These are phyloP conservation scores for Pseudonitzschia pungens DNA, from an alignment of 108 stramenopile species.

Conservation along the genomic window DNA sequence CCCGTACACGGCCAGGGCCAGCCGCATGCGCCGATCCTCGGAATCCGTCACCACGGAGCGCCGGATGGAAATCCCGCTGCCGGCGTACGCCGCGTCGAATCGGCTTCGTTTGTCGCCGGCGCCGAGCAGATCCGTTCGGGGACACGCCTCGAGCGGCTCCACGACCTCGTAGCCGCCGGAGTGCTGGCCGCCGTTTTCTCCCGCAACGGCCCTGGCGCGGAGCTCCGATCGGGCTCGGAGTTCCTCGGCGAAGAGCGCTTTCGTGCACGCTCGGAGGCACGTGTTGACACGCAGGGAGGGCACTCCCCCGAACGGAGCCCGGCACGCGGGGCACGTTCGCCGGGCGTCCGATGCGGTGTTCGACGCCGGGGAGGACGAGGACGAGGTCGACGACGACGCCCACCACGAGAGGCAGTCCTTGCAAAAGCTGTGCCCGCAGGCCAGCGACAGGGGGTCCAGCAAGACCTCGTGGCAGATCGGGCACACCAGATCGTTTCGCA, in stretches of 20 bases:
- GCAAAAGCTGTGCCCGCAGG: constrained; percentile 78
- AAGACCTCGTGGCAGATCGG: constrained; percentile 63
- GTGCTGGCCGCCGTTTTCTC: constrained; percentile 55
- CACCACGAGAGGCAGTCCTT: constrained; percentile 61
- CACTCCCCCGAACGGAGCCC: constrained; percentile 14
- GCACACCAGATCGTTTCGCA: constrained; percentile 51
- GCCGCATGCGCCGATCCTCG: constrained; percentile 51
- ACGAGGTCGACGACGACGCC: constrained; percentile 16
- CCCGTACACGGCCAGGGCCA: constrained; percentile 41
- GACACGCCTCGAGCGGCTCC: constrained; percentile 13
- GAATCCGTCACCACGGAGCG: constrained; percentile 56
- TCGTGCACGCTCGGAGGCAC: constrained; percentile 44
- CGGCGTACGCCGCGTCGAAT: neutral
- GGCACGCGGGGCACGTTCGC: constrained; percentile 54
- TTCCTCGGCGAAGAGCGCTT: constrained; percentile 40
- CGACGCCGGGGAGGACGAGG: neutral
- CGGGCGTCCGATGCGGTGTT: neutral
- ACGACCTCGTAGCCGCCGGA: constrained; percentile 43
- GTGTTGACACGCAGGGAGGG: constrained; percentile 41
- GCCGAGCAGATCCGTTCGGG: neutral
- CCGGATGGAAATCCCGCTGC: constrained; percentile 24
- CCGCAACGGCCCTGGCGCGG: neutral
- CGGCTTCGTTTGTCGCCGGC: too few species aligned
- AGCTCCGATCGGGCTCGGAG: constrained; percentile 38
- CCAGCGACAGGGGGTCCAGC: constrained; percentile 53